Evolutionary conservation across 257 asterid genomes (phyloP).

Genomic region (Solanum microdontum): DNA sequence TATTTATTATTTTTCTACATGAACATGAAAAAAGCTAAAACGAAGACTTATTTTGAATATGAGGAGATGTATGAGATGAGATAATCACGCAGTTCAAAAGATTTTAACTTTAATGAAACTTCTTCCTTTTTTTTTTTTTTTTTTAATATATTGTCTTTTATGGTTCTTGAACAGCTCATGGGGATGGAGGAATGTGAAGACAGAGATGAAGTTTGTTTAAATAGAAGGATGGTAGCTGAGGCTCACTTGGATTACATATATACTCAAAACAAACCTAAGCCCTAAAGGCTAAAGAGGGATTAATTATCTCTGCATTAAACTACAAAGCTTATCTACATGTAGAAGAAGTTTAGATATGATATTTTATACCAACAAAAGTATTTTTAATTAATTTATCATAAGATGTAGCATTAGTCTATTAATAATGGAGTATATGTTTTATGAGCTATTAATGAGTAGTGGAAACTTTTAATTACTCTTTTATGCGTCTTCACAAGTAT

Average conservation of each 20-base stretch:
- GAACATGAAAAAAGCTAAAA: neutral
- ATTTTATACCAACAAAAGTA: neutral
- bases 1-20: neutral
- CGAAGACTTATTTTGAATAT: neutral
- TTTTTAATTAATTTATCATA: too few species aligned
- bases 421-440: neutral
- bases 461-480: neutral
- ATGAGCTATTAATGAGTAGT: neutral
- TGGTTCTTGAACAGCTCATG: slow-evolving; percentile 25
- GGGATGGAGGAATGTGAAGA: slow-evolving; percentile 37
- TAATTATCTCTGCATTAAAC: neutral
- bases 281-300: neutral
- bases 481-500: neutral
- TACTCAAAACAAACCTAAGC: slow-evolving; percentile 36
- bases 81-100: neutral
- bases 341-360: neutral
- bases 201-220: slow-evolving; percentile 30
- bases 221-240: slow-evolving; percentile 51
- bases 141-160: neutral
- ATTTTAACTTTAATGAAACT: neutral
- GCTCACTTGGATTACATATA: slow-evolving; percentile 69
- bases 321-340: neutral
- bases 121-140: neutral
- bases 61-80: neutral
- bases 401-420: neutral